A percentile compares a stretch with the other conserved stretches of the same genome.
Conservation (phyloP, 73 alveolate species). For the Paramecium bursaria region DNA sequence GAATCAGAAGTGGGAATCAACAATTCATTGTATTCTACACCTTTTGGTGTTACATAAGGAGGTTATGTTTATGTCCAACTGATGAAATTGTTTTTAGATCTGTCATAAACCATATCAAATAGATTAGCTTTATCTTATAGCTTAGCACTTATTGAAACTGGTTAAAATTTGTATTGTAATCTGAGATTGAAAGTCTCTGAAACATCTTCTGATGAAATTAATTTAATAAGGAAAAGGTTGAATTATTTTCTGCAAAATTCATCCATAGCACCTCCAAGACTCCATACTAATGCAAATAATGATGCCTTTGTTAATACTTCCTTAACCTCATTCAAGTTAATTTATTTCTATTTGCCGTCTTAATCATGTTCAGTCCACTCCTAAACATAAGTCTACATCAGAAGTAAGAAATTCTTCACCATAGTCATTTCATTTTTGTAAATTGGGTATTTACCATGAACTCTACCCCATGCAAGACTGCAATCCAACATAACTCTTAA, state of each 20-base stretch:
- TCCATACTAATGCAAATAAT: slow-evolving; percentile 95
- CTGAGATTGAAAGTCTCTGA: slow-evolving; percentile 20
- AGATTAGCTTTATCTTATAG: slow-evolving; percentile 66
- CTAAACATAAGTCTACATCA: slow-evolving; percentile 64
- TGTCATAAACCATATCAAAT: slow-evolving; percentile 84
- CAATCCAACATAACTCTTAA: slow-evolving; percentile 52
- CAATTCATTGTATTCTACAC: slow-evolving; percentile 92
- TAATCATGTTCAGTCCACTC: slow-evolving; percentile 79
- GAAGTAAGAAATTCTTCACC: slow-evolving; percentile 45
- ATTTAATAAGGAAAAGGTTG: slow-evolving; percentile 86
- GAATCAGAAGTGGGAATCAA: slow-evolving; percentile 99
- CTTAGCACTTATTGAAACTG: slow-evolving; percentile 55
- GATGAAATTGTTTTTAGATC: slow-evolving; percentile 75
- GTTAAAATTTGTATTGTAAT: slow-evolving; percentile 32
- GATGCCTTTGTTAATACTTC: slow-evolving; percentile 86
- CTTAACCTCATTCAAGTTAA: slow-evolving; percentile 87
- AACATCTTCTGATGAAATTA: slow-evolving; percentile 81
- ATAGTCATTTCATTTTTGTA: slow-evolving; percentile 68
- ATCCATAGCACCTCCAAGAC: slow-evolving; percentile 98
- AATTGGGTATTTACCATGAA: slow-evolving; percentile 79
- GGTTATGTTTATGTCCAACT: slow-evolving; percentile 84
- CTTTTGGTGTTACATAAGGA: slow-evolving; percentile 79
- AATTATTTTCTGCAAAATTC: slow-evolving; percentile 94
- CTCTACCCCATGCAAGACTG: slow-evolving; percentile 48
- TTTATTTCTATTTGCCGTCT: slow-evolving; percentile 22